Evolutionary conservation across 129 eudicot species (phyloP).

Genomic region (Dittrichia graveolens): DNA sequence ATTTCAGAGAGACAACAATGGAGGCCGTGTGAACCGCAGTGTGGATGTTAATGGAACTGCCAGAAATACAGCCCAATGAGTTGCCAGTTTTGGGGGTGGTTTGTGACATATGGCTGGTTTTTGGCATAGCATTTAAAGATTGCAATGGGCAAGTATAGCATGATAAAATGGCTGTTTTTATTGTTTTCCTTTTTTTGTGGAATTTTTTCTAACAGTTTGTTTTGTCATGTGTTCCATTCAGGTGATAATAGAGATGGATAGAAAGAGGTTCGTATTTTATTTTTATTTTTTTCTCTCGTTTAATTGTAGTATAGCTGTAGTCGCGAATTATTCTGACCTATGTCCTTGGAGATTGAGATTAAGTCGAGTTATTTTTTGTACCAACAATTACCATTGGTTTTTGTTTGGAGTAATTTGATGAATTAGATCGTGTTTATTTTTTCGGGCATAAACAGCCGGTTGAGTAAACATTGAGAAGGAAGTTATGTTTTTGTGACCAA

Average conservation of each 20-base stretch:
- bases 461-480: not conserved
- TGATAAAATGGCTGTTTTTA: constrained; percentile 22
- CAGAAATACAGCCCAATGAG: constrained; percentile 53
- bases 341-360: constrained; percentile 22
- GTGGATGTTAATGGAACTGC: constrained; percentile 48
- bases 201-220: constrained; percentile 14
- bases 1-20: constrained; percentile 55
- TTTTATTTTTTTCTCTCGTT: not conserved
- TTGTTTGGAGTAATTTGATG: constrained; percentile 15
- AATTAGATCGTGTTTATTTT: constrained; percentile 26
- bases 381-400: constrained; percentile 22
- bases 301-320: constrained; percentile 25
- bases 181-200: constrained; percentile 2
- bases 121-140: constrained; percentile 19
- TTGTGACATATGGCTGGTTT: constrained; percentile 1
- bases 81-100: constrained; percentile 38
- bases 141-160: constrained; percentile 20
- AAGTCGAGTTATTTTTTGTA: constrained; percentile 16
- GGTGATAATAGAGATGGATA: constrained; percentile 32
- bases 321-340: constrained; percentile 3
- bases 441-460: constrained; percentile 11
- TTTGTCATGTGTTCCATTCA: not conserved
- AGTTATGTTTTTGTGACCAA: not conserved
- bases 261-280: constrained; percentile 22
- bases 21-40: constrained; percentile 61